A percentile compares a stretch with the other conserved stretches of the same genome.
phyloP scores from a whole-genome alignment of 75 land plant genomes.

The Gnetum montanum region DNA sequence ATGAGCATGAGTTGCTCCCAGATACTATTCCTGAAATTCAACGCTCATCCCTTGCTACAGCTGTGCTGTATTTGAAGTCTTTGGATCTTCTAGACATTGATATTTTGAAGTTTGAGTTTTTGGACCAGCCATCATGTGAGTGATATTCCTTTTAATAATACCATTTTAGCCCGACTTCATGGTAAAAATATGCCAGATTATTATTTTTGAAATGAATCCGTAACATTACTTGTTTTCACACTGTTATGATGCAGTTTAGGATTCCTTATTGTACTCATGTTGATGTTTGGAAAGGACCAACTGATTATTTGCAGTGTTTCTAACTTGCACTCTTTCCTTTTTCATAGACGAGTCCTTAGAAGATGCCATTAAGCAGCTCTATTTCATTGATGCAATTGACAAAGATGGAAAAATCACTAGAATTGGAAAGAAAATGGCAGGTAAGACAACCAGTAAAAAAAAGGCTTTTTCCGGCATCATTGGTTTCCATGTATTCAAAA shows the following conservation, averaged over 20 bases:
- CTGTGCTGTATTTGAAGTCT: constrained; percentile 89
- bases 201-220: no score
- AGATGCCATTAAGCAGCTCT: constrained; percentile 91
- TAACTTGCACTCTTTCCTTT: not conserved
- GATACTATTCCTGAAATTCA: constrained; percentile 95
- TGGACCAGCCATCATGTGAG: constrained; percentile 94
- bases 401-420: constrained; percentile 63
- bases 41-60: constrained; percentile 88
- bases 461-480: no score
- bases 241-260: no score
- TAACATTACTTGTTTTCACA: not conserved
- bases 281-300: no score
- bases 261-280: no score
- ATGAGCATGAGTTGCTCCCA: constrained; percentile 63
- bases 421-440: constrained; percentile 82
- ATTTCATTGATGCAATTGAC: constrained; percentile 92
- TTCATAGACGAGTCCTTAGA: constrained; percentile 62
- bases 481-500: no score
- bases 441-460: constrained; percentile 22
- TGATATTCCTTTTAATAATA: no score
- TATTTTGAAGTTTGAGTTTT: constrained; percentile 87
- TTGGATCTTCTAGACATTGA: constrained; percentile 73
- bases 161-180: no score
- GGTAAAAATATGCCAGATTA: no score
- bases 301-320: constrained; percentile 2